These are phyloP conservation scores for Scedosporium dehoogii DNA, from an alignment of 2,329 filamentous ascomycete genomes.

Conservation along the genomic window DNA sequence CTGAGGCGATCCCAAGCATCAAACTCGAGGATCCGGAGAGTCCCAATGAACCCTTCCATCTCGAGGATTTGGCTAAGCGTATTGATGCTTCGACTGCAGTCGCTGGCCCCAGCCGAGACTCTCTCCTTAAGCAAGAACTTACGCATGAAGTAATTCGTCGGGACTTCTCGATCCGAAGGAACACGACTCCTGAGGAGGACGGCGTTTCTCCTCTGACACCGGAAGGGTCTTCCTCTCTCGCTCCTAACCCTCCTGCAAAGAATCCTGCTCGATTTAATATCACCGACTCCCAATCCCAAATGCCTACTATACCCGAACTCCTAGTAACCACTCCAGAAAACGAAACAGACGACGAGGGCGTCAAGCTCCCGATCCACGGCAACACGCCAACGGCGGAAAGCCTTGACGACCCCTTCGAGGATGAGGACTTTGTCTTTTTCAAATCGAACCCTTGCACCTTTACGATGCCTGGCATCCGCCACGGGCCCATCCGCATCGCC, in stretches of 20 bases:
- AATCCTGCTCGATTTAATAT: not conserved
- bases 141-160: slow-evolving; percentile 12
- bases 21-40: slow-evolving; percentile 11
- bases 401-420: slow-evolving; percentile 18
- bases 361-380: not conserved
- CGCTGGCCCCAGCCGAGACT: not conserved
- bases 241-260: slow-evolving; percentile 9
- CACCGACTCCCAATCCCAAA: slow-evolving; percentile 12
- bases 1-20: not conserved
- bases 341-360: slow-evolving; percentile 4
- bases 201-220: not conserved
- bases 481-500: slow-evolving; percentile 44
- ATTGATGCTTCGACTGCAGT: slow-evolving; percentile 26
- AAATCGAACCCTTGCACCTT: slow-evolving; percentile 38
- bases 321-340: slow-evolving; percentile 14
- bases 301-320: slow-evolving; percentile 33
- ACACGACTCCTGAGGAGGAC: slow-evolving; percentile 6
- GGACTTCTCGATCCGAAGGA: slow-evolving; percentile 15
- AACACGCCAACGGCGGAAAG: not conserved
- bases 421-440: slow-evolving; percentile 37
- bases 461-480: slow-evolving; percentile 38
- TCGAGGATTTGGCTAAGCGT: slow-evolving; percentile 34
- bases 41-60: slow-evolving; percentile 39
- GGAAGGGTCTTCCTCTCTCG: not conserved
- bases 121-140: not conserved